Percentiles rank a stretch among this genome's conserved stretches.
These are phyloP conservation scores for Quercus bicolor DNA, from an alignment of 306 rosid species.

Conservation along the genomic window DNA sequence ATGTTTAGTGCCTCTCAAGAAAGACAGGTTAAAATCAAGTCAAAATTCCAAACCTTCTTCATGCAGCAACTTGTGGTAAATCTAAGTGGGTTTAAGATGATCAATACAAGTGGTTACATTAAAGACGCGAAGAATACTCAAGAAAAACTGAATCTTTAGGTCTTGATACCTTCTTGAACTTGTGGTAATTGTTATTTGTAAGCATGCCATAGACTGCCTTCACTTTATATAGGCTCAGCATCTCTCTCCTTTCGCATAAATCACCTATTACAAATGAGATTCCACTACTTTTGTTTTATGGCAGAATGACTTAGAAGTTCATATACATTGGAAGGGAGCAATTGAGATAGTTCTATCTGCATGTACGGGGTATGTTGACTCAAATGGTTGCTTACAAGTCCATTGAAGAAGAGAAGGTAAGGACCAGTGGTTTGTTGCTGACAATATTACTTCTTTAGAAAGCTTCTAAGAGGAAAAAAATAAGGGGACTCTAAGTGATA, in stretches of 20 bases:
- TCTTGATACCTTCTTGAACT: not conserved
- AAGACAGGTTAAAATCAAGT: too few species aligned
- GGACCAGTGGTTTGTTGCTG: constrained; percentile 19
- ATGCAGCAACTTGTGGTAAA: too few species aligned
- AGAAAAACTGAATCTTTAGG: too few species aligned
- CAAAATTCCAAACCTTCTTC: too few species aligned
- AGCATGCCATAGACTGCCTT: not conserved
- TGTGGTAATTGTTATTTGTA: not conserved
- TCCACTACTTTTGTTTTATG: constrained; percentile 19
- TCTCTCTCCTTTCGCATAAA: constrained; percentile 2
- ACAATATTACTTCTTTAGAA: constrained; percentile 8
- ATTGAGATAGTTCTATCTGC: constrained; percentile 80
- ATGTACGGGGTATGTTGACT: constrained; percentile 65
- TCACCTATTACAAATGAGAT: constrained; percentile 8
- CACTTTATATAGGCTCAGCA: constrained; percentile 4
- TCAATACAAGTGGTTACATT: too few species aligned
- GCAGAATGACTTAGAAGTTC: constrained; percentile 64
- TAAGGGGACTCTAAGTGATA: constrained; percentile 9
- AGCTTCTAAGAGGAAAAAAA: constrained; percentile 6
- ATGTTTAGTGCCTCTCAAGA: too few species aligned
- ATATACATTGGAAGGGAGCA: constrained; percentile 97
- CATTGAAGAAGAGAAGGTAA: constrained; percentile 61
- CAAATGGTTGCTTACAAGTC: constrained; percentile 54
- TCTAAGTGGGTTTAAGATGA: too few species aligned
- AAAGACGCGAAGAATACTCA: too few species aligned